These are phyloP conservation scores for Bonia amplexicaulis DNA, from an alignment of 176 grass and related monocot species.

Conservation along the genomic window DNA sequence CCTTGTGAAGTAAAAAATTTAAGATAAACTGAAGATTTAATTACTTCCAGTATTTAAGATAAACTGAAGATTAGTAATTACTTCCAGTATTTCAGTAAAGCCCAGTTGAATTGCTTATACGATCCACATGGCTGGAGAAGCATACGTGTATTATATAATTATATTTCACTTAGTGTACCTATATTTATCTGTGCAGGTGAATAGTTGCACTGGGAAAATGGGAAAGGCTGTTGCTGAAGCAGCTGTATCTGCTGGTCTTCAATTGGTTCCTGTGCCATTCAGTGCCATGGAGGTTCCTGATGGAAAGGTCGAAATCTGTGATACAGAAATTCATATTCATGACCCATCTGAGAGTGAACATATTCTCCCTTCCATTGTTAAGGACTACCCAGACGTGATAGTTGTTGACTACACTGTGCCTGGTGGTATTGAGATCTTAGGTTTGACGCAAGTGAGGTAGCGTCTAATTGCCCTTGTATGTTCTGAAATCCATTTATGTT, in stretches of 20 bases:
- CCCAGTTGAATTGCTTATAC: background rate
- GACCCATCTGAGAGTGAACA: conserved; percentile 59
- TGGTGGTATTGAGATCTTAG: no score
- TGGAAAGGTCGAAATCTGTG: conserved; percentile 55
- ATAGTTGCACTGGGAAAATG: conserved; percentile 92
- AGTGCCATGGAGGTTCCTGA: conserved; percentile 46
- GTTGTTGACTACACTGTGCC: conserved; percentile 90
- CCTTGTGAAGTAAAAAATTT: background rate
- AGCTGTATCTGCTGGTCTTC: conserved; percentile 72
- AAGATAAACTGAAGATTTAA: background rate
- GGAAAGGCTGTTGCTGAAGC: conserved; percentile 71
- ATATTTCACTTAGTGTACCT: background rate
- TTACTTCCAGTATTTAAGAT: background rate
- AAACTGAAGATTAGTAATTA: background rate
- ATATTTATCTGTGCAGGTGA: conserved; percentile 49
- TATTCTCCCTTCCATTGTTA: conserved; percentile 47
- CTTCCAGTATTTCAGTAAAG: conserved; percentile 1
- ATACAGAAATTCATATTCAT: conserved; percentile 59
- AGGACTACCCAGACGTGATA: conserved; percentile 71
- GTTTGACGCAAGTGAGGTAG: no score
- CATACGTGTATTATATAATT: background rate
- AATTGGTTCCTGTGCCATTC: conserved; percentile 77
- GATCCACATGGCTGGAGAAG: background rate
- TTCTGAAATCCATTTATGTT: no score
- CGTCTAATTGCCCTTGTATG: no score